Evolutionary conservation across 352 stramenopile species (phyloP).

Genomic region (Pythium inflatum): DNA sequence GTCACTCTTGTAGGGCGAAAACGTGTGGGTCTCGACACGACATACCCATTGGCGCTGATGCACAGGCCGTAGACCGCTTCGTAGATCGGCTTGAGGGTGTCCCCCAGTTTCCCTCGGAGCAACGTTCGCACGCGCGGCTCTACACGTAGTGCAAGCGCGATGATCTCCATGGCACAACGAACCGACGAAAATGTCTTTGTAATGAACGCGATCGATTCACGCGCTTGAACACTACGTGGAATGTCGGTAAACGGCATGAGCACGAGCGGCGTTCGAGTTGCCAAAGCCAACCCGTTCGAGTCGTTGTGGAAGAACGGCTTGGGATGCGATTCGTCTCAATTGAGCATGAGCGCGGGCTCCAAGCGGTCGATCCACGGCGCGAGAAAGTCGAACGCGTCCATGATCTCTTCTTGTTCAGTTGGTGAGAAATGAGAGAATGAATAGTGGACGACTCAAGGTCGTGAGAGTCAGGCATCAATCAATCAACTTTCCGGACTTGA

Average conservation of each 20-base stretch:
- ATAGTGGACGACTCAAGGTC: no score
- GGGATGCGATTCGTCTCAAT: background rate
- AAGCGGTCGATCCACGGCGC: background rate
- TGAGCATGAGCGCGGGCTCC: background rate
- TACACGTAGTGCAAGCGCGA: background rate
- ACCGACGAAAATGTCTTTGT: background rate
- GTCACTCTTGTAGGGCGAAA: background rate
- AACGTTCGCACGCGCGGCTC: background rate
- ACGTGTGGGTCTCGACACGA: background rate
- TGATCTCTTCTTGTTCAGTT: no score
- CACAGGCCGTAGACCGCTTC: background rate
- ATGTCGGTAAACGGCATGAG: background rate
- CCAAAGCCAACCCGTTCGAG: background rate
- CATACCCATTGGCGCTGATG: background rate
- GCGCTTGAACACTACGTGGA: background rate
- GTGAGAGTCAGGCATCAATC: no score
- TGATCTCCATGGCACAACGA: background rate
- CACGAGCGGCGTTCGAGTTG: no score
- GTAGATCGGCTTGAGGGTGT: background rate
- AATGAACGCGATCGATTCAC: background rate
- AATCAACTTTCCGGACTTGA: no score
- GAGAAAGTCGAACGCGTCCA: background rate
- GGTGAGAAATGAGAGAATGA: no score
- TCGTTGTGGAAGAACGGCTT: background rate
- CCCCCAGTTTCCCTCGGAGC: background rate